Base-by-base conservation (phyloP, 441 rosid species). In the Gossypium gossypioides region DNA sequence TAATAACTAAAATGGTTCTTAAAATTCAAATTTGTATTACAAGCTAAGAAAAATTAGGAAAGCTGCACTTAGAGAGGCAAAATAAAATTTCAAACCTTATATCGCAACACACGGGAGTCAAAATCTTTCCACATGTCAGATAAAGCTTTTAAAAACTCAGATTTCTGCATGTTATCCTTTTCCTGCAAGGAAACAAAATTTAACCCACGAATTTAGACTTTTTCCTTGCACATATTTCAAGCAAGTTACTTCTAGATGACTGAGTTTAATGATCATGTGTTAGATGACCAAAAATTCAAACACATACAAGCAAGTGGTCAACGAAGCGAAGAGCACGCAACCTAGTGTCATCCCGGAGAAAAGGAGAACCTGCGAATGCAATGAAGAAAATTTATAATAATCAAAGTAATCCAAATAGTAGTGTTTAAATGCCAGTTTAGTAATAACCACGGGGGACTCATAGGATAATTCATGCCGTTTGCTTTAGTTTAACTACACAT, bases 91-190 rank as follows among this genome's bases (percentile, higher is more conserved):
- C 87, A 72, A 79, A 95, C 99, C 99, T 95, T 95, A 77, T 86
- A 95, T 74, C 90, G 98, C 84, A 95, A 76, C 69, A 95, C 98
- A 59, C 99, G 99, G 12, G 90, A 81, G 76, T 89, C 99, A 81
- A 95, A 95, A 73, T 92, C 97, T 84, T 92, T 95, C 99, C 99
- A 95, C 99, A 95, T 95, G 75, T 91, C 96, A 83, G 96, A 86
- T 66, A 95, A 78, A 68, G 98, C 99, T 86, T 92, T 95, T 77
- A 95, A 81, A 82, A 95, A 95, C 81, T 95, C 99, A 42, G 97
- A 87, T 80, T 95, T 95, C 86, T 92, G 99, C 95, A 92, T 87
- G 82, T 92, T 95, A 74, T 92, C 98, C 83, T 96, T 84, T 85
- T 86, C 99, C 99, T 95, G 84, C 76, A 54, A 19, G 58, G 69